Percentiles rank a stretch among this genome's conserved stretches.
These are phyloP conservation scores for Cucurbita argyrosperma DNA, from an alignment of 306 rosid species.

Conservation along the genomic window DNA sequence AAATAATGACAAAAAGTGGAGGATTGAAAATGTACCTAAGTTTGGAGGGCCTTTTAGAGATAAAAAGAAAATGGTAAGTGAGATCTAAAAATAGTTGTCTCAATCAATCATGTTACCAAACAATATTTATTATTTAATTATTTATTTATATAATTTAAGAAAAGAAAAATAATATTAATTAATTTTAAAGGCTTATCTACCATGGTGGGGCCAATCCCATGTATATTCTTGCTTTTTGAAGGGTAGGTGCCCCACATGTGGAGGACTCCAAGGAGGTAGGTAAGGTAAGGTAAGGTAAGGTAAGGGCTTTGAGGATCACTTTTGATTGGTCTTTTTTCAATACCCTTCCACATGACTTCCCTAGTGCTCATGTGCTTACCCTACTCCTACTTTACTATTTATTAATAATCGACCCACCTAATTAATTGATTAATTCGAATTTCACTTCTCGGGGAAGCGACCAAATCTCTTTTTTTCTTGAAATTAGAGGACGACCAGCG, in stretches of 20 bases:
- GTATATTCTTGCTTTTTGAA: background rate
- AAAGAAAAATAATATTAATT: background rate
- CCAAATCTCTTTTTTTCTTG: too few relatives aligned
- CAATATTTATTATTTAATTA: background rate
- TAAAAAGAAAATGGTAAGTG: background rate
- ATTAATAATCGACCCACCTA: conserved; percentile 8
- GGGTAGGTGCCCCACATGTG: conserved; percentile 36
- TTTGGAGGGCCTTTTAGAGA: background rate
- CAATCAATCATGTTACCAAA: background rate
- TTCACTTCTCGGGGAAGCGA: background rate
- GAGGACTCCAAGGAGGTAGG: conserved; percentile 38
- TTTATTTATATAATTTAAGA: background rate
- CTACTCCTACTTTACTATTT: background rate
- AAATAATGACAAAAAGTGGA: background rate
- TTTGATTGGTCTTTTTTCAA: conserved; percentile 1
- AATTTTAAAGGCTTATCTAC: conserved; percentile 16
- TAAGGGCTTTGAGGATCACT: conserved; percentile 31
- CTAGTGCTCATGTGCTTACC: conserved; percentile 49
- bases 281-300: conserved; percentile 21
- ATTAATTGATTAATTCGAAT: background rate
- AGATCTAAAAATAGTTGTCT: conserved; percentile 2
- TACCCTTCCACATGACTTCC: conserved; percentile 59
- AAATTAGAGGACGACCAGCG: too few relatives aligned
- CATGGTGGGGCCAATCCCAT: conserved; percentile 12
- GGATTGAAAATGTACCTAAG: background rate